These are phyloP conservation scores for Glomus cerebriforme DNA, from an alignment of 192 early-diverging fungal genomes.

Conservation along the genomic window DNA sequence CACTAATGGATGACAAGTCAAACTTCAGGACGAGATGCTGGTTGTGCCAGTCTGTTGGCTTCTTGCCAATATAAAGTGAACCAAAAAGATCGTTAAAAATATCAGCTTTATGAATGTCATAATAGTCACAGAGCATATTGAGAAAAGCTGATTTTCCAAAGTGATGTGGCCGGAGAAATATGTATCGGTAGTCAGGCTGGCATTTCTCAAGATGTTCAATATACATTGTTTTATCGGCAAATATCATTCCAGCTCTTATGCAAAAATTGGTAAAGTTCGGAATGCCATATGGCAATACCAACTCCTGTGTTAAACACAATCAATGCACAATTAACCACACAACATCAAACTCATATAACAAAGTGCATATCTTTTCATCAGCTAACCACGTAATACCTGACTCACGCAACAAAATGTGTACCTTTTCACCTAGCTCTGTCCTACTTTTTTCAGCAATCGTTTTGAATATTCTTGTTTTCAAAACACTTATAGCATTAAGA, in stretches of 20 bases:
- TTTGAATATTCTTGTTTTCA: no score
- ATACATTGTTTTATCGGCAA: conserved; percentile 40
- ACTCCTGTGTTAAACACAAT: conserved; percentile 24
- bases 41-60: conserved; percentile 38
- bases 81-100: conserved; percentile 40
- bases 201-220: conserved; percentile 39
- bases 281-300: conserved; percentile 27
- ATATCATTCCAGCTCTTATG: conserved; percentile 32
- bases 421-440: conserved; percentile 24
- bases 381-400: not conserved
- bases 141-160: conserved; percentile 40
- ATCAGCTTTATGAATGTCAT: conserved; percentile 37
- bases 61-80: conserved; percentile 41
- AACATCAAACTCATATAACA: conserved; percentile 27
- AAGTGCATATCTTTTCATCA: not conserved
- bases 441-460: conserved; percentile 1
- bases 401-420: conserved; percentile 16
- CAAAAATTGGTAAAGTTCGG: conserved; percentile 37
- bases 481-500: no score
- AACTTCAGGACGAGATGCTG: not conserved
- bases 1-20: no score
- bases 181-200: conserved; percentile 32
- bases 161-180: conserved; percentile 32
- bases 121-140: conserved; percentile 39
- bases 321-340: conserved; percentile 15